Evolutionary conservation across 805 yeast species (phyloP).

Genomic region (Isabelozyma rhagii): DNA sequence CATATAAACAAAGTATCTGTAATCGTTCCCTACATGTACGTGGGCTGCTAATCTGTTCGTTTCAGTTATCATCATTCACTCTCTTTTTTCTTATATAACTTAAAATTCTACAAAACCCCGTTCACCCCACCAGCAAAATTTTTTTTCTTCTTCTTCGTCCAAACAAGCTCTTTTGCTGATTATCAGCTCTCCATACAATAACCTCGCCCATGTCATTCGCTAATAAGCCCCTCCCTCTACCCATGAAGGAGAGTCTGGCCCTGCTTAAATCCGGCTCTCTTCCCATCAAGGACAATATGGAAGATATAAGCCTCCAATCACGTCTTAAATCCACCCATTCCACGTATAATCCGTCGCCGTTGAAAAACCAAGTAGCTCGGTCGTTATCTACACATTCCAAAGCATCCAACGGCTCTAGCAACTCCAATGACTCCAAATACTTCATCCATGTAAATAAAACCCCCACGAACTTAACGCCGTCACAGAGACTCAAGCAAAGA

Average conservation of each 20-base stretch:
- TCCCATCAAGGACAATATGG: not conserved
- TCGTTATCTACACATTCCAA: slow-evolving; percentile 15
- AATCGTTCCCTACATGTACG: not conserved
- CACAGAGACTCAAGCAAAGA: slow-evolving; percentile 25
- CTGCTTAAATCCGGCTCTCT: not conserved
- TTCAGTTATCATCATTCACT: not conserved
- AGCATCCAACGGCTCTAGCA: slow-evolving; percentile 4
- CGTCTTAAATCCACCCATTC: not conserved
- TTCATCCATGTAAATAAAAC: slow-evolving; percentile 19
- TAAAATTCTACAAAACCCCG: too few relatives aligned
- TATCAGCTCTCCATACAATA: not conserved
- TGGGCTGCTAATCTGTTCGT: not conserved
- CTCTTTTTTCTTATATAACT: not conserved
- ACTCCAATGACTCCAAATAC: slow-evolving; percentile 5
- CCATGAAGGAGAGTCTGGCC: not conserved
- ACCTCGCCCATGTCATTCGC: not conserved
- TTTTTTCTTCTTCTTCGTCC: too few relatives aligned
- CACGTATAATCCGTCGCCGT: slow-evolving; percentile 10
- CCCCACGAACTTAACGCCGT: slow-evolving; percentile 25
- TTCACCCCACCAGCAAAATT: too few relatives aligned
- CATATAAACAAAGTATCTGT: not conserved
- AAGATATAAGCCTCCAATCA: not conserved
- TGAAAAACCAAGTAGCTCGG: slow-evolving; percentile 12
- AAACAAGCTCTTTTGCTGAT: too few relatives aligned
- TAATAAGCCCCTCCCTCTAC: not conserved